Base-by-base conservation (phyloP, 768 basidiomycete species). In the Imleria badia region DNA sequence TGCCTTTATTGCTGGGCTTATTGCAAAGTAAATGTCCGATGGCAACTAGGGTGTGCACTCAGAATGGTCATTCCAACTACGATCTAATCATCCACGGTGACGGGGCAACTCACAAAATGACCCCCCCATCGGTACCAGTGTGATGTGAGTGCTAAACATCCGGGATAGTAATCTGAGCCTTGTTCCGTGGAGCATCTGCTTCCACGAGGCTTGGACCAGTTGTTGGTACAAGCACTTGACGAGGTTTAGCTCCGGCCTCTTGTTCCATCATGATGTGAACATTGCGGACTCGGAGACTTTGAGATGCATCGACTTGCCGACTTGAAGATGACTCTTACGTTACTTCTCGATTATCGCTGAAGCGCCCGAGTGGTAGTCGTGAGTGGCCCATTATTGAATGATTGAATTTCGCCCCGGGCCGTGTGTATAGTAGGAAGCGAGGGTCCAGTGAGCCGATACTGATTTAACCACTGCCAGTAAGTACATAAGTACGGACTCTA, bases 61-160 rank as follows among this genome's bases (percentile, higher is more conserved):
- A 26, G 40, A 41, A 46, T 2, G 13, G 26, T 29, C 44, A 44
- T 20, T 33, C 29, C 41, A 23, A 20, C n/a, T 26, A 45, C 42
- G 17, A 40, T 35, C 29, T 23, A 29, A 35, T 54, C 30, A 41
- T 33, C 45, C n/a, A 13, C 14, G 19, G 45, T 30, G n/a, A n/a
- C n/a, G n/a, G n/a, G n/a, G 19, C 29, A 45, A 48, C 41, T 35
- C 31, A 29, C 11, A 39, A 15, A 40, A 26, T 48, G 22, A 6
- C 13, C n/a, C 40, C 39, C 34, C 14, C 30, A 35, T 51, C 33
- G 43, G 48, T 41, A 23, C 9, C 29, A 34, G 29, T 31, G 22
- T 22, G 31, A 61, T 38, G 60, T 48, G 42, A 50, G 60, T 26
- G n/a, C n/a, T n/a, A 26, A 26, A 6, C 26, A 26, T 26, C 26